Evolutionary conservation across 176 grass and related monocot species (phyloP).

Genomic region (Lolium rigidum): DNA sequence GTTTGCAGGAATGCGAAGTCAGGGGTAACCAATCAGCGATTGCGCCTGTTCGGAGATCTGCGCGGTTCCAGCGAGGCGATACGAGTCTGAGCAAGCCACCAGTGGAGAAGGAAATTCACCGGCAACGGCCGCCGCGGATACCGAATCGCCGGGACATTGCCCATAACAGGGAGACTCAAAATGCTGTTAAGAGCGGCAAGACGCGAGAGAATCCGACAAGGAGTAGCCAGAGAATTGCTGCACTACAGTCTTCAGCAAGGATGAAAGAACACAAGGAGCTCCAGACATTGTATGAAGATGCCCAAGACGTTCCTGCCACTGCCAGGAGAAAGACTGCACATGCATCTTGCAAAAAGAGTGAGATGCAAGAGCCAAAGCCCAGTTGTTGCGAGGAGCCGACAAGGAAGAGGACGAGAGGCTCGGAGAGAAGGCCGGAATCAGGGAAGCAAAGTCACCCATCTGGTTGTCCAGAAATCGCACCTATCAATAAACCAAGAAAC

Average conservation of each 20-base stretch:
- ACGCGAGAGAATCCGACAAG: conserved; percentile 7
- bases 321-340: background rate
- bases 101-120: background rate
- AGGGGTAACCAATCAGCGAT: conserved; percentile 7
- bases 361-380: conserved; percentile 19
- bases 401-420: conserved; percentile 46
- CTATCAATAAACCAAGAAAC: conserved; percentile 17
- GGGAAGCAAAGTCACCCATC: conserved; percentile 23
- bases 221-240: conserved; percentile 10
- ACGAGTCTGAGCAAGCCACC: background rate
- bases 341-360: conserved; percentile 14
- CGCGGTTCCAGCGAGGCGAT: conserved; percentile 13
- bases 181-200: background rate
- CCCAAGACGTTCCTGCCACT: background rate
- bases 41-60: conserved; percentile 36
- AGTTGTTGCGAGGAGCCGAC: background rate
- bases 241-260: conserved; percentile 7
- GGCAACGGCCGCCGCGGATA: background rate
- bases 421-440: background rate
- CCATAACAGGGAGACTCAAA: conserved; percentile 15
- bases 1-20: conserved; percentile 34
- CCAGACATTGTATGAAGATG: conserved; percentile 14
- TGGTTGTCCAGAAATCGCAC: conserved; percentile 23
- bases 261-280: conserved; percentile 2
- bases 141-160: background rate